Base-by-base conservation (phyloP, 345 rosid species). In the Rhizophora apiculata region DNA sequence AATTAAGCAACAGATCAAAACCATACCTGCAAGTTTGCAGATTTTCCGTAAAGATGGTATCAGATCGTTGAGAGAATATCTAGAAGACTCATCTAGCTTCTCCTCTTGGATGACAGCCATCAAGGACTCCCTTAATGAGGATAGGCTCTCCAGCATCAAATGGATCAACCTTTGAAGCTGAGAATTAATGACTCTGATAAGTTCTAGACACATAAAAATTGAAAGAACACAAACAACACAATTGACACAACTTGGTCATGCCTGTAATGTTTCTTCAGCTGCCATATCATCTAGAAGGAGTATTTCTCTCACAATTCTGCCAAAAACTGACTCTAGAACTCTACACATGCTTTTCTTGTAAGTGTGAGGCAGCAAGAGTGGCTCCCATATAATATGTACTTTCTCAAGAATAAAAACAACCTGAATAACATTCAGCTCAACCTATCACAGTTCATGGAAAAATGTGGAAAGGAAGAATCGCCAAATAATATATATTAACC, bases 251-350 rank as follows among this genome's bases (percentile, higher is more conserved):
- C 30, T 63, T 59, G 21, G 64, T 21, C 32, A 59, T 68, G 89
- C 99, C 94, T 89, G 92, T 67, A 90, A 81, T 64, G 99, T 92
- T 82, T 95, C 99, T 68, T 95, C 99, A 15, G 99, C 98, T 31
- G 99, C 98, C 84, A 95, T 85, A 76, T 95, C 99, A 74, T 95
- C 99, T 63, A 95, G 76, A 70, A 85, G 86, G 73, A 95, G 92
- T 64, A 92, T 82, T 74, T 95, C 96, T 81, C 67, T 84, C 3
- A 86, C 51, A 56, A 92, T 85, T 82, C 94, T 84, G 60, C 88
- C 87, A 75, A 95, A 85, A 48, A 92, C 91, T 0, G 96, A 88
- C 64, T 92, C 98, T 69, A 95, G 79, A 76, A 90, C 89, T 16
- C 72, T 62, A 72, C 94, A 86, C 94, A 90, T 88, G 84, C 97